Base-by-base conservation (phyloP, 2,329 filamentous ascomycete species). In the Parastagonospora avenae region DNA sequence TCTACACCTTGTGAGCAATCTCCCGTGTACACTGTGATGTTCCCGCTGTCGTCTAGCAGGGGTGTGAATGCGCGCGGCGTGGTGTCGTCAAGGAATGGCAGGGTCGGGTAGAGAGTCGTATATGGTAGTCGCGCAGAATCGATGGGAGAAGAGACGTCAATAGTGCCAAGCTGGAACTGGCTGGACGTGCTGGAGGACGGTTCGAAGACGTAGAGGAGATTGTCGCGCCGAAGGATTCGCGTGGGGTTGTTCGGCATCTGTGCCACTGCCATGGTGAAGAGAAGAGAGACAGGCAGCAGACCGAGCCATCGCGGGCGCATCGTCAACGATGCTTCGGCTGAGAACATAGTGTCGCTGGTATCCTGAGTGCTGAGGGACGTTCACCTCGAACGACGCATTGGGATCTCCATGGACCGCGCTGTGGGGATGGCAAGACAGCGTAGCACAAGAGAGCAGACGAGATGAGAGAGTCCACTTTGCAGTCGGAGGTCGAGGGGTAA, bases 211-310 rank as follows among this genome's bases (percentile, higher is more conserved):
- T 94, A 96, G 52, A 86, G 85, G 29, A 84, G 69, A 14, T 84
- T 79, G 54, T 74, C 71, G 46, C 77, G 76, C 39, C 85, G 80
- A 50, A 93, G 82, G 45, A 95, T 81, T 28, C 83, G 85, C 0
- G 91, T 91, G 2, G 91, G 89, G 48, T 87, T 86, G 77, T 95
- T 96, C 24, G 91, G 91, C 45, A 91, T 80, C 42, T 77, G 71
- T 35, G 76, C 75, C n/a, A 45, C 42, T 43, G 55, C 51, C 44
- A 51, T 35, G 50, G 52, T 44, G 31, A 51, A 12, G 31, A 54
- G 8, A 7, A 60, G 48, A 10, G 35, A 27, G 8, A 54, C 5
- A 7, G 46, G 50, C 12, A 56, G 33, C 8, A 58, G 15, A 2
- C 38, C 10, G 30, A 37, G 44, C 53, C 55, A 55, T 11, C 10